Base-by-base conservation (phyloP, 2,329 filamentous ascomycete genomes). In the Monascus ruber region DNA sequence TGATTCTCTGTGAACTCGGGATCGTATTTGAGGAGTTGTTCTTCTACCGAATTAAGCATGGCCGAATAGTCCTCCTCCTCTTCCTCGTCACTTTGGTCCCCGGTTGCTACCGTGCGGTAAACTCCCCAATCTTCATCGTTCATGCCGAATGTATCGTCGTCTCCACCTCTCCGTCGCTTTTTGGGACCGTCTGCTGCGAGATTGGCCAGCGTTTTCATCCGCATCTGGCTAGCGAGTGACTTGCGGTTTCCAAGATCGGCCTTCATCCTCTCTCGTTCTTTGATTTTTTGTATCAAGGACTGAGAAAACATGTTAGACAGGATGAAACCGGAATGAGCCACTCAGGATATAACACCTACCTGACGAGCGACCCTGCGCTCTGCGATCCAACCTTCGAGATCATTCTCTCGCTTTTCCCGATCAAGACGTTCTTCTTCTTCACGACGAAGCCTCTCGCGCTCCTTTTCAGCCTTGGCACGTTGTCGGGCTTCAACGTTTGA, bases 61-160 rank as follows among this genome's bases (percentile, higher is more conserved):
- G 73, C 76, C 41, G 77, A 74, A 0, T 94, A 74, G 53, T 96
- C 89, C 60, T 96, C 89, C 57, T 94, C 88, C 37, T 94, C 87
- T 52, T 89, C 84, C 49, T 95, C 88, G 45, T 91, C 85, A 55
- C 83, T 85, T 49, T 72, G 72, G 10, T 76, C 76, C 5, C 86
- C 87, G 1, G 84, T 86, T 2, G 86, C 85, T 41, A 96, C 93
- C 32, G 85, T 85, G 38, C 91, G 81, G 63, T 98, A 98, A 9
- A 98, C 86, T 42, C 86, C 86, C 91, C 91, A 98, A 61, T 98
- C 91, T 41, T 93, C 88, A 55, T 98, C 91, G 60, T 98, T 89
- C 36, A 88, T 88, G 41, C 91, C 91, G 56, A 98, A 98, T 43
- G 85, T 87, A 58, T 98, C 91, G 53, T 98, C 91, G 56, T 96